Base-by-base conservation (phyloP, 768 basidiomycete species). In the Naematelia aurantialba region DNA sequence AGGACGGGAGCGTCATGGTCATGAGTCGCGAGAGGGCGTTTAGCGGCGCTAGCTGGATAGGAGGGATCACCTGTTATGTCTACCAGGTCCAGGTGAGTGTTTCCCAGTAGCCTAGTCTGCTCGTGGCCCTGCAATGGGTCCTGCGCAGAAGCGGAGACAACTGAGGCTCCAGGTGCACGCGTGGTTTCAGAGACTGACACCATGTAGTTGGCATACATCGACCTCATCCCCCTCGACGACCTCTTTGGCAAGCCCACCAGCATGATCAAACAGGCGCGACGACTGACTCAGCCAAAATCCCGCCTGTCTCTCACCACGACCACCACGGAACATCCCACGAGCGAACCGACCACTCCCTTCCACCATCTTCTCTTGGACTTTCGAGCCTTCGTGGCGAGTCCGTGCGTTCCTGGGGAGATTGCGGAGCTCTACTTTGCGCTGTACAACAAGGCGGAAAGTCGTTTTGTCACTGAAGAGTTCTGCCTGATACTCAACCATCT, bases 401-500 rank as follows among this genome's bases (percentile, higher is more conserved):
- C 87, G 1, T 97, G 93, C 76, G 81, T 86, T 0, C 87, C 93
- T 0, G 92, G 91, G 10, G 94, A 98, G 78, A 89, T 88, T 0
- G 89, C 87, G 13, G 94, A 98, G 72, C 84, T 98, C 2, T 90
- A 86, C 72, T 96, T 98, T 79, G 92, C 91, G 11, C 81, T 98
- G 5, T 98, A 89, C 82, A 89, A 87, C 77, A 87, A 88, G 71
- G 82, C 83, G 52, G 89, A 88, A 52, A 67, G 68, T 12, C 87
- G 89, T 51, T 97, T 93, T 75, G 83, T 98, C 44, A 92, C 91
- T 0, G 94, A 98, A 76, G 94, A 98, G 11, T 94, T 87, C 67
- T 92, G 88, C 69, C 86, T 85, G 10, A 80, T 94, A 45, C 82
- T 97, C 11, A 93, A 94, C 75, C 89, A 93, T 78, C 89, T 94